These are phyloP conservation scores for Trichophyton equinum DNA, from an alignment of 2,329 filamentous ascomycete species.

Conservation along the genomic window DNA sequence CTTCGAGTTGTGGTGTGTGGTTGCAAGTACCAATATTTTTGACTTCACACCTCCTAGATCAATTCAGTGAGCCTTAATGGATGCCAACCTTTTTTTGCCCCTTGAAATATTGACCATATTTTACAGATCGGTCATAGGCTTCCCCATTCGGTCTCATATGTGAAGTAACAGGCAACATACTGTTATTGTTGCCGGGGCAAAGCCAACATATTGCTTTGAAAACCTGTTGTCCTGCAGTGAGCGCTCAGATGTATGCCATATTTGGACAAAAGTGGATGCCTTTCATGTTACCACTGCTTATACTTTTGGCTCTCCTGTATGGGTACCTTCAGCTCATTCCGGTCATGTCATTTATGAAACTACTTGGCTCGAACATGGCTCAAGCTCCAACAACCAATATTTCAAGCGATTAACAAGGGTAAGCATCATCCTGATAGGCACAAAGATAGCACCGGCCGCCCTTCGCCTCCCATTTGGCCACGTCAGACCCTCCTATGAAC, in stretches of 20 bases:
- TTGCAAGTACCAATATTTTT: not conserved
- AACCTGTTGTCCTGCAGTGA: not conserved
- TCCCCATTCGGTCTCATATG: not conserved
- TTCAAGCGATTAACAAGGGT: not conserved
- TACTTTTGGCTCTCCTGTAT: not conserved
- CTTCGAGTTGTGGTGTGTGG: not conserved
- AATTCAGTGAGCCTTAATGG: not conserved
- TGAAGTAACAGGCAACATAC: not conserved
- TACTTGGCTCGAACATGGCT: not conserved
- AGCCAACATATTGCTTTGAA: not conserved
- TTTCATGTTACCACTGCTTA: not conserved
- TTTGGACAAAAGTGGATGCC: not conserved
- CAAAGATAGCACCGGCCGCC: not conserved
- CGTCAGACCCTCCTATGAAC: not conserved
- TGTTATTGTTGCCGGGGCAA: not conserved
- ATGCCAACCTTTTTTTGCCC: not conserved
- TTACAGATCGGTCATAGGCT: not conserved
- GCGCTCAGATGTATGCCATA: not conserved
- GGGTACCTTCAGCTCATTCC: not conserved
- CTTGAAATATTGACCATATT: not conserved
- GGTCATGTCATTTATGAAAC: not conserved
- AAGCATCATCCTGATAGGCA: not conserved
- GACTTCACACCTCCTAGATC: not conserved
- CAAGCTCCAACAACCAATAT: not conserved
- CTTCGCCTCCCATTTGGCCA: not conserved